Evolutionary conservation across 75 land plant species (phyloP).

Genomic region (Picea glauca): DNA sequence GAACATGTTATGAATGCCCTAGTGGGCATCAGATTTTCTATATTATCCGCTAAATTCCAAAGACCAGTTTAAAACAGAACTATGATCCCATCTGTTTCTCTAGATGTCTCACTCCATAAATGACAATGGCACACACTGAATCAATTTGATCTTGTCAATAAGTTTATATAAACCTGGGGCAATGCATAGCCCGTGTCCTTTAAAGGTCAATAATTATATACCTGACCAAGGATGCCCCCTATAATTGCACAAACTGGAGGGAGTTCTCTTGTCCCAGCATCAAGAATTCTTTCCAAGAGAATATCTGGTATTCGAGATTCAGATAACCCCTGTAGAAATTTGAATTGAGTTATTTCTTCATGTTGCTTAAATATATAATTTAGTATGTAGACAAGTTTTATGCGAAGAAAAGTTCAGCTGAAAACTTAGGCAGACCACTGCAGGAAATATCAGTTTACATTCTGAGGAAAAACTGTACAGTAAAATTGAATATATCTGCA

Average conservation of each 20-base stretch:
- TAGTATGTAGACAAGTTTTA: not conserved
- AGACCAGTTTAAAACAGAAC: not conserved
- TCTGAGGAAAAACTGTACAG: not conserved
- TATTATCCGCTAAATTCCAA: not conserved
- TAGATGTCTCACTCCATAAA: not conserved
- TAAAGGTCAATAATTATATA: slow-evolving; percentile 10
- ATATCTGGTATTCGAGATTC: slow-evolving; percentile 64
- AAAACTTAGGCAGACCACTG: not conserved
- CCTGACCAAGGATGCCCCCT: slow-evolving; percentile 99
- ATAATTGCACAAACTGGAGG: slow-evolving; percentile 97
- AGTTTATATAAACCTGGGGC: not conserved
- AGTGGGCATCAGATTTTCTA: not conserved
- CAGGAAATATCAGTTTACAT: not conserved
- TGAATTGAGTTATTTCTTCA: slow-evolving; percentile 4
- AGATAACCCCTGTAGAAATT: slow-evolving; percentile 53
- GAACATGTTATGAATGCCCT: not conserved
- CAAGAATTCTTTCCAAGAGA: slow-evolving; percentile 54
- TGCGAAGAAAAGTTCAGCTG: not conserved
- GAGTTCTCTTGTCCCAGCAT: slow-evolving; percentile 49
- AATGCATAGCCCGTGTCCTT: not conserved
- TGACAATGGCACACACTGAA: no score
- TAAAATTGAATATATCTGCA: not conserved
- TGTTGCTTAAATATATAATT: not conserved
- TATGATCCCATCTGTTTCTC: not conserved
- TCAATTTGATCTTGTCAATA: not conserved